Conservation (phyloP, 768 basidiomycete genomes). For the Phylloporus arenicola region DNA sequence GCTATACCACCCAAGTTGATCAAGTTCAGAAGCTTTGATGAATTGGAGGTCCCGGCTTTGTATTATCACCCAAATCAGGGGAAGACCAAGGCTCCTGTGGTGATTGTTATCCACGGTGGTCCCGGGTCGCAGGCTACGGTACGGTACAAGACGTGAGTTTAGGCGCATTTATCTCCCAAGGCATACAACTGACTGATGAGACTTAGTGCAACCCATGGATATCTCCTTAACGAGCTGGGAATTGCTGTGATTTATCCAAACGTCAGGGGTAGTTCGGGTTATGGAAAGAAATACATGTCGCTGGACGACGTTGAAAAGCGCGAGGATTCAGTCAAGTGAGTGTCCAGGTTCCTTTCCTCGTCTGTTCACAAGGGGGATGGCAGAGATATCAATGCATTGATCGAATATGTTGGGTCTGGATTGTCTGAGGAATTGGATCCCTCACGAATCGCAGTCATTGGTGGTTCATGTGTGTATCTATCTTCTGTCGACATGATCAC, state of each 20-base stretch:
- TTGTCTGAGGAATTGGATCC: constrained; percentile 32
- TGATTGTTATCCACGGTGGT: constrained; percentile 39
- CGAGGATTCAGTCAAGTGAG: constrained; percentile 40
- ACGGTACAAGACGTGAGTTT: constrained; percentile 28
- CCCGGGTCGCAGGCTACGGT: constrained; percentile 35
- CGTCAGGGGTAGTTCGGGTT: constrained; percentile 39
- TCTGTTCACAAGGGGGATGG: background rate
- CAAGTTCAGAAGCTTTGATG: constrained; percentile 39
- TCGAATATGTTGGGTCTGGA: constrained; percentile 31
- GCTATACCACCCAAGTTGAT: constrained; percentile 31
- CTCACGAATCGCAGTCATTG: constrained; percentile 38
- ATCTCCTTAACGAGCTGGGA: constrained; percentile 38
- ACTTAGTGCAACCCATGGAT: constrained; percentile 32
- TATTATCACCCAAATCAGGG: constrained; percentile 36
- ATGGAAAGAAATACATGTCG: constrained; percentile 37
- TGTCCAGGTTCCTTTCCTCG: background rate
- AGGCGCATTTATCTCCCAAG: background rate
- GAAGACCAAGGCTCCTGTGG: constrained; percentile 26
- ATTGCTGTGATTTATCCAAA: constrained; percentile 40
- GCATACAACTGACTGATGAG: constrained; percentile 1
- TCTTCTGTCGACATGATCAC: background rate
- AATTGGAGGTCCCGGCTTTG: constrained; percentile 36
- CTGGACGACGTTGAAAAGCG: constrained; percentile 39
- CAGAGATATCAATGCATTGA: constrained; percentile 36
- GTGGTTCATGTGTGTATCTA: constrained; percentile 34